Evolutionary conservation across 2,329 filamentous ascomycete species (phyloP).

Genomic region (Apiospora pterosperma): DNA sequence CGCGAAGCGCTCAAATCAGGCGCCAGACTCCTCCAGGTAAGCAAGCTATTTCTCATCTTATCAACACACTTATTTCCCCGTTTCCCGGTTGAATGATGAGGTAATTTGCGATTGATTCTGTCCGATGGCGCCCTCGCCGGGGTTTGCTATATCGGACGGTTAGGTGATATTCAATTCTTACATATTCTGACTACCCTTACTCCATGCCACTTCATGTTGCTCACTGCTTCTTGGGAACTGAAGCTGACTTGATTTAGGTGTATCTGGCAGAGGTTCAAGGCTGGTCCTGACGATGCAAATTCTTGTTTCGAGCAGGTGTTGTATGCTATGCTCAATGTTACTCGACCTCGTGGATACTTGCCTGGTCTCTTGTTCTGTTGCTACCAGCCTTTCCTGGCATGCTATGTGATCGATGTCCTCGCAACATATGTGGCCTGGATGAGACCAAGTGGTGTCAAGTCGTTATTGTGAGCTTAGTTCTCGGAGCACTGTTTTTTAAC

Average conservation of each 20-base stretch:
- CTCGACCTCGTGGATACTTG: neutral
- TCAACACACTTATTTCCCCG: slow-evolving; percentile 9
- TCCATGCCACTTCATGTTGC: neutral
- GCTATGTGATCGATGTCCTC: neutral
- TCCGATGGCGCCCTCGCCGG: slow-evolving; percentile 87
- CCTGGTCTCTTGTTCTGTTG: neutral
- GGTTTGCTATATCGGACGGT: slow-evolving; percentile 72
- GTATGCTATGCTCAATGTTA: neutral
- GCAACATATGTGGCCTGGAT: neutral
- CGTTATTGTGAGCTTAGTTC: neutral
- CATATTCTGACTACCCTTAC: slow-evolving; percentile 80
- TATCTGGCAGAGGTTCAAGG: neutral
- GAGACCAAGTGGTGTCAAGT: neutral
- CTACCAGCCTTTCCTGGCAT: neutral
- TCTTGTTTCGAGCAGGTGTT: neutral
- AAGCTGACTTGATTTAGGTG: neutral
- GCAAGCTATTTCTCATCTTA: slow-evolving; percentile 9
- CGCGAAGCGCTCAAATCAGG: neutral
- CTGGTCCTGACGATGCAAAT: neutral
- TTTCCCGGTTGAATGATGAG: slow-evolving; percentile 66
- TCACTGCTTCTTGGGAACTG: neutral
- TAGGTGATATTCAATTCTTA: slow-evolving; percentile 95
- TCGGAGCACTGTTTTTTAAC: neutral
- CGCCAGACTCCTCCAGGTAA: slow-evolving; percentile 5
- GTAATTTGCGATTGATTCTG: slow-evolving; percentile 98